phyloP scores from a whole-genome alignment of 176 grass and related monocot species.

The Musa beccarii region DNA sequence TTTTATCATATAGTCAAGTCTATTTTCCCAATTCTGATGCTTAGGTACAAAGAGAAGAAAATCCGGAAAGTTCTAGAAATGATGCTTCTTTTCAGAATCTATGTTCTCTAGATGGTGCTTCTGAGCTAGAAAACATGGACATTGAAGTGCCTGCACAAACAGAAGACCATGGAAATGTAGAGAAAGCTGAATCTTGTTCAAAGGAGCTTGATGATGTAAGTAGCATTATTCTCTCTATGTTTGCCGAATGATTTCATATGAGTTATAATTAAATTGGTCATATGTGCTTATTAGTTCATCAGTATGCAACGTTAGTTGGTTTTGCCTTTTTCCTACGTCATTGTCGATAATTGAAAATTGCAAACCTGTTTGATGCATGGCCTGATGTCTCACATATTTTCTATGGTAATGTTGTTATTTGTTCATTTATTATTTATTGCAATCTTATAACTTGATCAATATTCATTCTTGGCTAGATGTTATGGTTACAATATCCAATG shows the following conservation, averaged over 20 bases:
- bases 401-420: not conserved
- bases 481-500: no score
- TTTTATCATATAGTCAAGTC: constrained; percentile 2
- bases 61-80: constrained; percentile 19
- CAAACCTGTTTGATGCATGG: not conserved
- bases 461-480: no score
- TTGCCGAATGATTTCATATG: not conserved
- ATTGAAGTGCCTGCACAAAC: constrained; percentile 55
- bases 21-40: constrained; percentile 28
- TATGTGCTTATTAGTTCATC: not conserved
- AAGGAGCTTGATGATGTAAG: constrained; percentile 94
- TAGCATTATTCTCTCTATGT: not conserved
- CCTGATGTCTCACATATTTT: not conserved
- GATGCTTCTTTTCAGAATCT: constrained; percentile 20
- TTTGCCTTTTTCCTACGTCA: not conserved
- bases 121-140: constrained; percentile 40
- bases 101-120: constrained; percentile 23
- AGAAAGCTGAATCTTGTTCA: constrained; percentile 76
- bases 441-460: no score
- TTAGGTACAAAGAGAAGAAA: constrained; percentile 46
- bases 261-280: no score
- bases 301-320: not conserved
- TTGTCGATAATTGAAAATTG: not conserved
- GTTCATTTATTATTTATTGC: not conserved
- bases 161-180: constrained; percentile 72